phyloP scores from a whole-genome alignment of 2,329 filamentous ascomycete genomes.

The Exophiala bonariae region DNA sequence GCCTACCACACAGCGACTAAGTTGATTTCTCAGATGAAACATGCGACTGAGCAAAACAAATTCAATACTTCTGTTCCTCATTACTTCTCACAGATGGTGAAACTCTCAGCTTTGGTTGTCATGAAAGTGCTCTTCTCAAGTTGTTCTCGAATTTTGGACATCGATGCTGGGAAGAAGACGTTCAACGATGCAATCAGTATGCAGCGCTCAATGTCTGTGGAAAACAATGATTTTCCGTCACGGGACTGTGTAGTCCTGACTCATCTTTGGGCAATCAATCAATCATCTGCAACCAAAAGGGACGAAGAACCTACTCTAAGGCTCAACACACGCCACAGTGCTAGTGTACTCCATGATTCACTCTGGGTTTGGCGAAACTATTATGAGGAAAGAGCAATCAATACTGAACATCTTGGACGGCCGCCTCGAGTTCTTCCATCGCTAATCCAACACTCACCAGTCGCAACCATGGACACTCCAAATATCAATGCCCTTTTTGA shows the following conservation, averaged over 20 bases:
- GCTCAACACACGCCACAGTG: slow-evolving; percentile 17
- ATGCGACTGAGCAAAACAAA: slow-evolving; percentile 1
- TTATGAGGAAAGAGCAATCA: neutral
- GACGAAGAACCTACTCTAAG: slow-evolving; percentile 20
- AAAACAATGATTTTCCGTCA: slow-evolving; percentile 25
- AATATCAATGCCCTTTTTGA: slow-evolving; percentile 3
- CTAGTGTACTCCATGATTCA: slow-evolving; percentile 24
- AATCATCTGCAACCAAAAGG: slow-evolving; percentile 5
- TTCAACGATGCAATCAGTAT: slow-evolving; percentile 21
- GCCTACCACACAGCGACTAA: slow-evolving; percentile 6
- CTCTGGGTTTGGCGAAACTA: slow-evolving; percentile 24
- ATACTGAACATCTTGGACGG: slow-evolving; percentile 4
- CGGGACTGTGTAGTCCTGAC: slow-evolving; percentile 23
- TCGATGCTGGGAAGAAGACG: slow-evolving; percentile 20
- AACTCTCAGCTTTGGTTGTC: slow-evolving; percentile 4
- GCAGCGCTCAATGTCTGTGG: slow-evolving; percentile 15
- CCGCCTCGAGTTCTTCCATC: slow-evolving; percentile 6
- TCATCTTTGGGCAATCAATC: slow-evolving; percentile 24
- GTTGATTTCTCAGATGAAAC: slow-evolving; percentile 1
- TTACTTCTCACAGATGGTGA: slow-evolving; percentile 4
- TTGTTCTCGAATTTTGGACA: slow-evolving; percentile 18
- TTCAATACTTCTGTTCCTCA: slow-evolving; percentile 2
- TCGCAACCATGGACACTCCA: slow-evolving; percentile 2
- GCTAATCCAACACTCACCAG: slow-evolving; percentile 4
- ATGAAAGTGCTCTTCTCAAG: slow-evolving; percentile 8